Base-by-base conservation (phyloP, 2,329 filamentous ascomycete species). In the Onygenales sp. region DNA sequence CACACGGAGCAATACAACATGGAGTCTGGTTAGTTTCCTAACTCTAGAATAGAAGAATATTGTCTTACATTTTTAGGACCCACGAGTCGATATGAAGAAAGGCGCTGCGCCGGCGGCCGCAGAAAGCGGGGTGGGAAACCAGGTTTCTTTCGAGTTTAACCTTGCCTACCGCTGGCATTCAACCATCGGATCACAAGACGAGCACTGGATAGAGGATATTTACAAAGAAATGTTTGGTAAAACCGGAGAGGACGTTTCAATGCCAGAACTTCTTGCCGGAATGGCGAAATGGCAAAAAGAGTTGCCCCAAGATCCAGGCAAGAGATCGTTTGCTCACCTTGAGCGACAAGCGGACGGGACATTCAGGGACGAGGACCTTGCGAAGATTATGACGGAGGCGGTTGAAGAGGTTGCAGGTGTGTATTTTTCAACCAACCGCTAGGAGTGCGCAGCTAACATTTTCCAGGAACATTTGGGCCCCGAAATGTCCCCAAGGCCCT, bases 401-500 rank as follows among this genome's bases (percentile, higher is more conserved):
- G 80, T 89, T 50, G 85, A 89, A 60, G 84, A 89, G 62, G 78
- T 80, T n/a, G 85, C 86, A 0, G 82, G 83, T 13, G 78, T 80
- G 0, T 89, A 33, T 31, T 4, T 7, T 21, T 38, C 21, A 8
- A 31, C 17, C 4, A 42, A n/a, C 11, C 38, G 7, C 9, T 14
- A 45, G 11, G 41, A 10, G 14, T 36, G 33, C 2, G 21, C 49
- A 42, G 27, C 44, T 54, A 52, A 39, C 17, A 11, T 35, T 2
- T 13, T 43, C 14, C 45, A 59, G 58, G 58, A 43, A 57, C 56
- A 32, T 59, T 88, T 58, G 85, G 86, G 0, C 81, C 81, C 0
- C 81, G 82, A 9, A 86, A 87, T 55, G 84, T 92, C 0, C 89
- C 89, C 0, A 75, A 80, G 8, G 79, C 84, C 14, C 81, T 93